Evolutionary conservation across 75 land plant species (phyloP), one percentile per base, ranked within the genome.

Genomic region (Picea sitchensis): DNA sequence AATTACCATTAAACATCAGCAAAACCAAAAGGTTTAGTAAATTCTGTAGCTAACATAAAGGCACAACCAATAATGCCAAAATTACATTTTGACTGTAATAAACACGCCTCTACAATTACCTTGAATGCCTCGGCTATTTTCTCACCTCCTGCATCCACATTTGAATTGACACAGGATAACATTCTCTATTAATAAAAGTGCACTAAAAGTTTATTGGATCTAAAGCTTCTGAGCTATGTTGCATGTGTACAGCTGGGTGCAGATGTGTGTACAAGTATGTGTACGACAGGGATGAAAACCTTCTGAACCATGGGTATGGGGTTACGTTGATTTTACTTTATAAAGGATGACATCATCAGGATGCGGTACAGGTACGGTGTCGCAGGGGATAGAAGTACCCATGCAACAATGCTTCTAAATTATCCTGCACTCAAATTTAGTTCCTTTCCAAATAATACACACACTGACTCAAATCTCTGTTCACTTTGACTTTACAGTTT

Each of bases 141-240:
- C 11, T 51, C 12, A 9, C 7, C n/a, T 18, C 72, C 72, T 68
- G 68, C 47, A 68, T 34, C 56, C 56, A 51, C 12, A 51, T 9
- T 41, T 17, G 1, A 17, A 38, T 4, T 68, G 18, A 17, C 44
- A 34, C 72, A 68, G 20, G 72, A 68, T 68, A 6, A 68, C 14
- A 34, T 68, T 17, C 72, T 15, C 38, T 68, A 65, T 65, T 34
- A 17, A 68, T 71, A 44, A 71, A 38, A 71, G 23, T 38, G 20
- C 73, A 71, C n/a, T 8, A 44, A 8, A 71, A 38, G n/a, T 71
- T 71, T 41, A 71, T 71, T 38, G 23, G 20, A 71, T 71, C 74
- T 47, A 20, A 15, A 44, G 44, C 7, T 64, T 44, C 14, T 51
- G 9, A 51, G 11, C 56, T 9, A 51, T 51, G 56, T 51, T 51